Conservation (phyloP, 2,329 filamentous ascomycete genomes). For the Whalleya microplaca region DNA sequence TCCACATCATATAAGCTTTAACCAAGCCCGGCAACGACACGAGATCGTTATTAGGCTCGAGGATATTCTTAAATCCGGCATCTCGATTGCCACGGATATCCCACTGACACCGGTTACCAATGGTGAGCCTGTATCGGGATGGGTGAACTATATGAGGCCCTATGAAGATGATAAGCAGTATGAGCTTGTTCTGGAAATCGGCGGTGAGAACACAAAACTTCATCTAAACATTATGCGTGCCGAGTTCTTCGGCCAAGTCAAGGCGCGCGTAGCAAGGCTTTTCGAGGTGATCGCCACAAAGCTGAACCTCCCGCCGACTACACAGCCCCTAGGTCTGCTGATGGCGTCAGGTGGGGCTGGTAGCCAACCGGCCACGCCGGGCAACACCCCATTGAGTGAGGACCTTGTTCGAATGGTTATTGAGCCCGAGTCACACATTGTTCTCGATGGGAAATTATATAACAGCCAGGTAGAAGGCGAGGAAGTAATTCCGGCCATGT, state of each 20-base stretch:
- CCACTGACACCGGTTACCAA: conserved; percentile 30
- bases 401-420: conserved; percentile 69
- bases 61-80: conserved; percentile 86
- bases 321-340: conserved; percentile 66
- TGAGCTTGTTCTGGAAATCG: conserved; percentile 82
- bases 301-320: conserved; percentile 67
- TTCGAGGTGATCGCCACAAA: conserved; percentile 83
- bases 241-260: conserved; percentile 74
- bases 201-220: conserved; percentile 61
- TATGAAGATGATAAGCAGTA: conserved; percentile 76
- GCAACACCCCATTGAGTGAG: conserved; percentile 70
- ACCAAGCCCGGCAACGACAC: conserved; percentile 65
- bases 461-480: conserved; percentile 35
- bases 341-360: conserved; percentile 67
- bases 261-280: conserved; percentile 71
- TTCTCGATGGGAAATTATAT: conserved; percentile 60
- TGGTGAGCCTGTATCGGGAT: conserved; percentile 45
- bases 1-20: conserved; percentile 75
- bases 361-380: conserved; percentile 66
- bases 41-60: conserved; percentile 83
- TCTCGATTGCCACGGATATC: conserved; percentile 64
- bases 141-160: conserved; percentile 81
- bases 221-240: conserved; percentile 54
- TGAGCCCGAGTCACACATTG: conserved; percentile 61
- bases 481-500: conserved; percentile 33